phyloP scores from a whole-genome alignment of 2,329 filamentous ascomycete genomes.

The Cladosporium velox region DNA sequence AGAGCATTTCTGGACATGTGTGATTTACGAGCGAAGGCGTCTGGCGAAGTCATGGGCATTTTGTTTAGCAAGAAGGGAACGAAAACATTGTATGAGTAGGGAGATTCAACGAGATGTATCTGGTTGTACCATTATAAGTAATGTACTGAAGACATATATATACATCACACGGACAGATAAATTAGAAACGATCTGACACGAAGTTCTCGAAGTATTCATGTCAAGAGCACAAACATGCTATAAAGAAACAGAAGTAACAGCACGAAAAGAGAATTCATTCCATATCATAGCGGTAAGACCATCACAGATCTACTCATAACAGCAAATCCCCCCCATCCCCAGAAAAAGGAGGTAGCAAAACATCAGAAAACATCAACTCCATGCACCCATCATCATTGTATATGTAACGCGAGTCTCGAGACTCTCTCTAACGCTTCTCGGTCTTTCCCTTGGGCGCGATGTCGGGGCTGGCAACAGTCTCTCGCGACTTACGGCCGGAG shows the following conservation, averaged over 20 bases:
- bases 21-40: conserved; percentile 18
- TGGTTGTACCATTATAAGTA: not conserved
- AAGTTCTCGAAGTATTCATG: not conserved
- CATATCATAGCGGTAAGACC: conserved; percentile 13
- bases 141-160: not conserved
- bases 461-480: conserved; percentile 2
- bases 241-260: not conserved
- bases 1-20: not conserved
- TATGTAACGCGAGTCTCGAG: not conserved
- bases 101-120: not conserved
- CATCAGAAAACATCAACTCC: not conserved
- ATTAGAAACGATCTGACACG: not conserved
- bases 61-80: not conserved
- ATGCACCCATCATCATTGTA: conserved; percentile 8
- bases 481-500: conserved; percentile 59
- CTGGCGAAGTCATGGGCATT: conserved; percentile 10
- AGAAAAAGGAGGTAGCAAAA: not conserved
- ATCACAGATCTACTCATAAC: conserved; percentile 7
- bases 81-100: not conserved
- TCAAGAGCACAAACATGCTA: not conserved
- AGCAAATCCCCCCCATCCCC: not conserved
- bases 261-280: conserved; percentile 12
- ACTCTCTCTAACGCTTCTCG: conserved; percentile 4
- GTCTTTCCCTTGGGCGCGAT: conserved; percentile 11
- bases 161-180: not conserved